These are phyloP conservation scores for Phenoliferia sp. DNA, from an alignment of 1,284 basidiomycete genomes.

Conservation along the genomic window DNA sequence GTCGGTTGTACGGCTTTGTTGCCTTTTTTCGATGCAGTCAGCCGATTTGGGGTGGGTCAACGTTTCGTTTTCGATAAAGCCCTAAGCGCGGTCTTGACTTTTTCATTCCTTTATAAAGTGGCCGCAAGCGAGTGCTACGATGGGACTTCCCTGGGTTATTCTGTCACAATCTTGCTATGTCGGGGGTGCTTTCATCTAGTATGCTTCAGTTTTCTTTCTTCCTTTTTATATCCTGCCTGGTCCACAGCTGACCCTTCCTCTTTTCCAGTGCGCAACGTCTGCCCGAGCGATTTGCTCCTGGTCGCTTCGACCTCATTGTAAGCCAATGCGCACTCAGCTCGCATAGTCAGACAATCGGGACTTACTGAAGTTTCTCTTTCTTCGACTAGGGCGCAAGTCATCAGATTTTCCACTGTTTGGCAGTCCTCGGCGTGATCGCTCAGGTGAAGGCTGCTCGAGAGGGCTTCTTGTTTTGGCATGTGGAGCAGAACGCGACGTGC, in stretches of 20 bases:
- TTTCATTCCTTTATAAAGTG: background rate
- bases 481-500: background rate
- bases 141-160: slow-evolving; percentile 29
- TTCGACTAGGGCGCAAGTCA: slow-evolving; percentile 14
- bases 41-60: slow-evolving; percentile 25
- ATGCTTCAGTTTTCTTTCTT: background rate
- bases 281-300: slow-evolving; percentile 33
- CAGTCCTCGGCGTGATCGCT: slow-evolving; percentile 11
- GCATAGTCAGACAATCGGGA: background rate
- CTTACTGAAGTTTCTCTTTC: background rate
- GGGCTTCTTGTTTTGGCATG: slow-evolving; percentile 6
- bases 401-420: slow-evolving; percentile 36
- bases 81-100: background rate
- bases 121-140: slow-evolving; percentile 1
- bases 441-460: slow-evolving; percentile 5
- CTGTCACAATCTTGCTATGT: slow-evolving; percentile 31
- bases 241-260: background rate
- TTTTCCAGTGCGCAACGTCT: slow-evolving; percentile 26
- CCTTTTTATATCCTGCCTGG: too few species aligned
- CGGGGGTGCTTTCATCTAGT: slow-evolving; percentile 27
- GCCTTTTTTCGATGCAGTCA: slow-evolving; percentile 28
- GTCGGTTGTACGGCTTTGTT: slow-evolving; percentile 30
- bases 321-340: background rate
- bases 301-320: slow-evolving; percentile 30
- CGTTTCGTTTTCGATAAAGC: background rate